A percentile compares a stretch with the other conserved stretches of the same genome.
These are phyloP conservation scores for Dalechampia spathulata DNA, from an alignment of 441 rosid species.

Conservation along the genomic window DNA sequence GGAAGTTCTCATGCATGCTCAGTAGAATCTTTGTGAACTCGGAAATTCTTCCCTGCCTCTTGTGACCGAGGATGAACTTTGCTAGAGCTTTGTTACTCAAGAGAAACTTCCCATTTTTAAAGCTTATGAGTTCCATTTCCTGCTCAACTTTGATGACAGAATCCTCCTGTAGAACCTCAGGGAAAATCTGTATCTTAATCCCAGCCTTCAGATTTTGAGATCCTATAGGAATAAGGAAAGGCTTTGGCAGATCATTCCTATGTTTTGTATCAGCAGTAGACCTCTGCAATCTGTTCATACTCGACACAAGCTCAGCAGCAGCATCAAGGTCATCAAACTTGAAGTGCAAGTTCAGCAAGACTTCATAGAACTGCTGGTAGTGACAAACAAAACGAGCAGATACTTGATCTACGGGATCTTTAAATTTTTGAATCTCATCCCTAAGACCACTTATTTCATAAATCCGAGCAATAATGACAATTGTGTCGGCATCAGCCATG, in stretches of 20 bases:
- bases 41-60: constrained; percentile 35
- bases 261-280: constrained; percentile 18
- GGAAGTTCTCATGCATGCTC: constrained; percentile 25
- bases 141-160: constrained; percentile 25
- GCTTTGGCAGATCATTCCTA: constrained; percentile 22
- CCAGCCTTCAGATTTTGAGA: constrained; percentile 54
- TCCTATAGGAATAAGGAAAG: constrained; percentile 55
- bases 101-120: constrained; percentile 42
- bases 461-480: constrained; percentile 44
- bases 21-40: constrained; percentile 52
- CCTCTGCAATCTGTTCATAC: constrained; percentile 29
- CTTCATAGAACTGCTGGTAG: constrained; percentile 49
- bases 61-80: constrained; percentile 52
- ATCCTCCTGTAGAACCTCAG: constrained; percentile 45
- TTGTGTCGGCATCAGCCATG: constrained; percentile 68
- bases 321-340: constrained; percentile 63
- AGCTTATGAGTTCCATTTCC: constrained; percentile 32
- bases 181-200: constrained; percentile 45
- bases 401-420: constrained; percentile 38
- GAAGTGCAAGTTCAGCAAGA: constrained; percentile 61
- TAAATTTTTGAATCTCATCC: constrained; percentile 66
- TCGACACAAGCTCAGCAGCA: constrained; percentile 49
- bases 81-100: constrained; percentile 47
- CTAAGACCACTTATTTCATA: constrained; percentile 67
- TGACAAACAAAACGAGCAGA: constrained; percentile 39